Percentiles rank a stretch among this genome's conserved stretches.
Evolutionary conservation across 192 early-diverging fungal species (phyloP).

Genomic region (Phlyctochytrium bullatum): DNA sequence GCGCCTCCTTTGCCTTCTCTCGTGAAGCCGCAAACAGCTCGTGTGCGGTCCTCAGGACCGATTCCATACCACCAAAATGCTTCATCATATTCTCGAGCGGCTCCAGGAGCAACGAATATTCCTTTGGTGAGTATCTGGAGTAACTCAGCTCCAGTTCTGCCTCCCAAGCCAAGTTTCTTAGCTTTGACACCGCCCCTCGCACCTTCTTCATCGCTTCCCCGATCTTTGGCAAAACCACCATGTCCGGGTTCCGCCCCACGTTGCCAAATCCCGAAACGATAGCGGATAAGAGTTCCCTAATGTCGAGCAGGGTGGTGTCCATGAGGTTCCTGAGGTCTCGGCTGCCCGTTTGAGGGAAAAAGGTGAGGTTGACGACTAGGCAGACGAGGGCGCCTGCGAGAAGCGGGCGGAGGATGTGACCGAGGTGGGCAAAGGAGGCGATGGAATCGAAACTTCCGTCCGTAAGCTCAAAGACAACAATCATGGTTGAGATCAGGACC

Average conservation of each 20-base stretch:
- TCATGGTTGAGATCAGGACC: neutral
- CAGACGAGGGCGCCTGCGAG: neutral
- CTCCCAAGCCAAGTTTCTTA: neutral
- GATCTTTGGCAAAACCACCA: no score
- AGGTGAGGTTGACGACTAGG: neutral
- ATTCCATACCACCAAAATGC: neutral
- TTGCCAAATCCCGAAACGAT: neutral
- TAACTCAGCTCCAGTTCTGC: neutral
- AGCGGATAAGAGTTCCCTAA: neutral
- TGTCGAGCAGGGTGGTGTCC: neutral
- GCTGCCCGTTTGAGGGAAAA: neutral
- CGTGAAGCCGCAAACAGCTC: neutral
- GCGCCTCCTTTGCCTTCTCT: no score
- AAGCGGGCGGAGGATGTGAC: neutral
- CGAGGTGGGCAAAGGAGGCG: neutral
- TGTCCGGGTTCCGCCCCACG: no score
- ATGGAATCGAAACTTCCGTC: neutral
- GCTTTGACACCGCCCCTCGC: neutral
- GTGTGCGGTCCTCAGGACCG: neutral
- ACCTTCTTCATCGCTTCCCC: neutral
- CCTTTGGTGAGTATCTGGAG: neutral
- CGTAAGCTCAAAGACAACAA: slow-evolving; percentile 1
- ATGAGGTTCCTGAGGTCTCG: neutral
- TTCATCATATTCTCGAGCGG: neutral
- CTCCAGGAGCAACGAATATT: neutral